A percentile compares a stretch with the other conserved stretches of the same genome.
These are phyloP conservation scores for Fraxinus sp. DNA, from an alignment of 305 asterid species.

Conservation along the genomic window DNA sequence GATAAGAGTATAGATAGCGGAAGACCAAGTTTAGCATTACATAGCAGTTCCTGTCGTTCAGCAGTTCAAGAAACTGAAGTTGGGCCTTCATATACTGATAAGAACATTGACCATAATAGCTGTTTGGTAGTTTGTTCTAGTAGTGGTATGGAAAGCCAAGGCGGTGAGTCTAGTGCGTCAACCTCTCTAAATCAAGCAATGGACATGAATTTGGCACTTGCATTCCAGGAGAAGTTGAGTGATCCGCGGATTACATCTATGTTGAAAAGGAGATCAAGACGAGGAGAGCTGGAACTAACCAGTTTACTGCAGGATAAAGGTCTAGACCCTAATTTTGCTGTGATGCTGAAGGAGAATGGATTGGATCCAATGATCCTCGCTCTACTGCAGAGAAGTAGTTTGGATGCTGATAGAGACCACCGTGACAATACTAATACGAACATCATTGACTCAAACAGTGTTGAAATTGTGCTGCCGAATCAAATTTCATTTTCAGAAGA, in stretches of 20 bases:
- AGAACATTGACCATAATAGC: conserved; percentile 58
- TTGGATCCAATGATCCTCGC: conserved; percentile 99
- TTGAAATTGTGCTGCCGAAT: conserved; percentile 63
- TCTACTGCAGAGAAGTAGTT: conserved; percentile 92
- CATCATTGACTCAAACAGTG: conserved; percentile 58
- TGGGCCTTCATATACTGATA: conserved; percentile 76
- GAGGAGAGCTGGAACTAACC: conserved; percentile 82
- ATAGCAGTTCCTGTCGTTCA: conserved; percentile 86
- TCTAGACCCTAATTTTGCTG: conserved; percentile 97
- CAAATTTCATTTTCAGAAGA: conserved; percentile 96
- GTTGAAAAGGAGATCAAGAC: conserved; percentile 75
- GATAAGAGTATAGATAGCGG: conserved; percentile 95
- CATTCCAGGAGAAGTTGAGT: conserved; percentile 84
- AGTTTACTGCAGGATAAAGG: conserved; percentile 92
- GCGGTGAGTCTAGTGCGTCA: conserved; percentile 85
- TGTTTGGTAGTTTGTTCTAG: conserved; percentile 84
- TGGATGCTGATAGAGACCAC: conserved; percentile 99
- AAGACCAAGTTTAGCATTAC: conserved; percentile 80
- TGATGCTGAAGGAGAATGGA: conserved; percentile 98
- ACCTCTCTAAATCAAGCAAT: conserved; percentile 73
- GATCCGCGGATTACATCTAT: conserved; percentile 92
- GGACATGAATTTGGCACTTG: conserved; percentile 86
- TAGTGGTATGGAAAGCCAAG: conserved; percentile 96
- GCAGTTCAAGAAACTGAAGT: conserved; percentile 89
- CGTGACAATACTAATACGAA: conserved; percentile 71